These are phyloP conservation scores for Sphagnum contortum DNA, from an alignment of 225 moss, liverwort and hornwort genomes.

Conservation along the genomic window DNA sequence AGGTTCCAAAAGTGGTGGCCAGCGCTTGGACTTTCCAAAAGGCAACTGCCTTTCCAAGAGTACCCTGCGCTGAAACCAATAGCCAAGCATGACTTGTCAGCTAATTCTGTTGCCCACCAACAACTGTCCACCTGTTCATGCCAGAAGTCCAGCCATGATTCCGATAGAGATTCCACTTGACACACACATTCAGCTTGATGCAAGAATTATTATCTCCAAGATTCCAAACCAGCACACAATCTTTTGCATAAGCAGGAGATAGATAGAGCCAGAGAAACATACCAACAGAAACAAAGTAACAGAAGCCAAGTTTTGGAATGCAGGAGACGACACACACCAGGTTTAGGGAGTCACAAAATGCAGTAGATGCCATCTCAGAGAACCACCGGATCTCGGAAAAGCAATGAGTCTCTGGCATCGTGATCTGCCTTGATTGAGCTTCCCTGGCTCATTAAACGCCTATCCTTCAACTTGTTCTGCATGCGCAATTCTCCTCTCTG, in stretches of 20 bases:
- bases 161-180: slow-evolving; percentile 6
- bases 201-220: background rate
- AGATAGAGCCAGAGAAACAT: background rate
- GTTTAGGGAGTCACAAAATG: slow-evolving; percentile 57
- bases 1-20: slow-evolving; percentile 39
- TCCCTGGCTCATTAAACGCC: too few species aligned
- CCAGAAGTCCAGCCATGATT: background rate
- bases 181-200: background rate
- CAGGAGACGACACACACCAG: slow-evolving; percentile 23
- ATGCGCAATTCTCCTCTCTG: background rate
- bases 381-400: slow-evolving; percentile 54
- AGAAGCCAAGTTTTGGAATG: background rate
- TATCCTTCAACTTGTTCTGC: too few species aligned
- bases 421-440: slow-evolving; percentile 21
- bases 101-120: background rate
- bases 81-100: slow-evolving; percentile 1
- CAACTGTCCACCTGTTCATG: slow-evolving; percentile 7
- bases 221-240: too few species aligned
- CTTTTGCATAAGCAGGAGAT: background rate
- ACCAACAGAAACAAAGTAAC: background rate
- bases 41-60: slow-evolving; percentile 49
- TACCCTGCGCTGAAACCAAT: slow-evolving; percentile 45
- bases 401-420: slow-evolving; percentile 14
- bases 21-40: slow-evolving; percentile 15
- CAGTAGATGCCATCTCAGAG: slow-evolving; percentile 51